Percentiles rank a stretch among this genome's conserved stretches.
Evolutionary conservation across 169 alveolate species (phyloP).

Genomic region (Plasmodium ovale): DNA sequence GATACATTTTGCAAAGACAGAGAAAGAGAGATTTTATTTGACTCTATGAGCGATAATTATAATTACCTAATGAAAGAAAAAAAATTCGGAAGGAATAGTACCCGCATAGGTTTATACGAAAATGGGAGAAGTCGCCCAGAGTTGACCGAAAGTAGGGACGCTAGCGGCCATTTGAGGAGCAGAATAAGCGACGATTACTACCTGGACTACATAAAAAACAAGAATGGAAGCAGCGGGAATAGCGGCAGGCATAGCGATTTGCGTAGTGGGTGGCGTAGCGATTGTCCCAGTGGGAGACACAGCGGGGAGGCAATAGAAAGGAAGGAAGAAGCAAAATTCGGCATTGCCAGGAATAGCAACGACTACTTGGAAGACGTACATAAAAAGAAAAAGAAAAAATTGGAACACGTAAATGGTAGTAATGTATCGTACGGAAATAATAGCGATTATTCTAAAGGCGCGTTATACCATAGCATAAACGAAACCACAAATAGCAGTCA

Average conservation of each 20-base stretch:
- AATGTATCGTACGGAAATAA: constrained; percentile 30
- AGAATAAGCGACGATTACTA: constrained; percentile 23
- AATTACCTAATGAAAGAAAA: constrained; percentile 18
- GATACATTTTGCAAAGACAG: background rate
- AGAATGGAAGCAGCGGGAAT: background rate
- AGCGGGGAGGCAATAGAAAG: background rate
- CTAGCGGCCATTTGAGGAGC: constrained; percentile 6
- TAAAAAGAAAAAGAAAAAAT: background rate
- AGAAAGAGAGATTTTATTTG: constrained; percentile 26
- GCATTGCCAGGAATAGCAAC: background rate
- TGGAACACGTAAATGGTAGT: constrained; percentile 1
- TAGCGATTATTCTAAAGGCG: constrained; percentile 61
- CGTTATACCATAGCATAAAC: constrained; percentile 45
- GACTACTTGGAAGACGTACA: background rate
- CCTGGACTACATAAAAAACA: constrained; percentile 20
- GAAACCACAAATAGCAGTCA: constrained; percentile 75
- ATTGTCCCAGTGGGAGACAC: background rate
- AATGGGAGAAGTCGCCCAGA: constrained; percentile 3
- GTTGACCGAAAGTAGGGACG: constrained; percentile 3
- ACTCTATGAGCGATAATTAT: constrained; percentile 22
- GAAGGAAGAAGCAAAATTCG: background rate
- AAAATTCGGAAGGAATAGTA: background rate
- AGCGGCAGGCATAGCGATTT: background rate
- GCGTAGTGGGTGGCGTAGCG: background rate
- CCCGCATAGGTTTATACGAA: constrained; percentile 21